Evolutionary conservation across 306 rosid genomes (phyloP).

Genomic region (Cajanus cajan): DNA sequence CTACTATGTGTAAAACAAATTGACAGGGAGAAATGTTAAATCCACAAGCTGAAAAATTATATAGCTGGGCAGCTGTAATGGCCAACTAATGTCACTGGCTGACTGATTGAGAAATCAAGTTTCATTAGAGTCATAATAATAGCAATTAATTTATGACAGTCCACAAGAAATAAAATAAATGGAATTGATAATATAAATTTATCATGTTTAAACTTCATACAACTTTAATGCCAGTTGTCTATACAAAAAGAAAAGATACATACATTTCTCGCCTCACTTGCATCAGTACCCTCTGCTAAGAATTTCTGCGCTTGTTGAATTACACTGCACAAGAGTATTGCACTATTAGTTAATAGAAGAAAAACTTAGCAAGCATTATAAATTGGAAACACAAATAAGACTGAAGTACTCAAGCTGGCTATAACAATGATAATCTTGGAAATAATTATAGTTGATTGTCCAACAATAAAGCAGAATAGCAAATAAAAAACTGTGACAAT

Average conservation of each 20-base stretch:
- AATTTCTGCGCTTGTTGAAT: constrained; percentile 81
- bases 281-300: constrained; percentile 58
- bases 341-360: constrained; percentile 27
- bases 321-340: constrained; percentile 53
- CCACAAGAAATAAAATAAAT: background rate
- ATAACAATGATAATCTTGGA: background rate
- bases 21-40: background rate
- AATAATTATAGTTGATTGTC: background rate
- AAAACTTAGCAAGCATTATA: constrained; percentile 23
- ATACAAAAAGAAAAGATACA: constrained; percentile 30
- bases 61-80: background rate
- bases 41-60: constrained; percentile 20
- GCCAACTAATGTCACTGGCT: constrained; percentile 4
- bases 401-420: constrained; percentile 22
- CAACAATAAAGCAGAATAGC: background rate
- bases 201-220: constrained; percentile 20
- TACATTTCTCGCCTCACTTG: constrained; percentile 79
- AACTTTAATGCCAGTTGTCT: background rate
- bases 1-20: background rate
- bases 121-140: constrained; percentile 8
- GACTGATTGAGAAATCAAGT: background rate
- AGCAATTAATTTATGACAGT: constrained; percentile 4
- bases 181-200: constrained; percentile 2
- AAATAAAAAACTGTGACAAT: constrained; percentile 13
- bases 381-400: constrained; percentile 10